Percentiles rank a stretch among this genome's conserved stretches.
These are phyloP conservation scores for Apiospora hydei DNA, from an alignment of 2,329 filamentous ascomycete genomes.

Conservation along the genomic window DNA sequence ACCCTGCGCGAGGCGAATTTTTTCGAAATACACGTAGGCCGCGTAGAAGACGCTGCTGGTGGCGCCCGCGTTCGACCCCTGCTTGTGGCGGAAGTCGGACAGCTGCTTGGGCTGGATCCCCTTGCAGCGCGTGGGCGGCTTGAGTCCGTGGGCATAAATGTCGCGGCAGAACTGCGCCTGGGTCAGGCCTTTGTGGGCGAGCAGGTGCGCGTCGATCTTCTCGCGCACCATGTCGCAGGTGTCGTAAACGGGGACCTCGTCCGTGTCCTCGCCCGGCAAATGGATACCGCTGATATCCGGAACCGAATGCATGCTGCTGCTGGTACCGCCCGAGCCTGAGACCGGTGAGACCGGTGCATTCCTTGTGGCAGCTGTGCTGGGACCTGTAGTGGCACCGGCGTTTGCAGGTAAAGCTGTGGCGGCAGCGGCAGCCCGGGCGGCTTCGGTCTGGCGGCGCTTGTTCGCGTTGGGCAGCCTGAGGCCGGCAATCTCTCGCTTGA, in stretches of 20 bases:
- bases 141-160: slow-evolving; percentile 45
- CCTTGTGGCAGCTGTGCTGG: no score
- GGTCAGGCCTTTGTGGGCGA: slow-evolving; percentile 49
- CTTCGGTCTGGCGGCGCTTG: slow-evolving; percentile 33
- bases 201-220: slow-evolving; percentile 61
- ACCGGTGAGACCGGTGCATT: no score
- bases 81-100: slow-evolving; percentile 55
- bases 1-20: slow-evolving; percentile 57
- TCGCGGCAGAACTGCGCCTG: slow-evolving; percentile 58
- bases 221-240: slow-evolving; percentile 63
- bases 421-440: not conserved
- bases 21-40: slow-evolving; percentile 67
- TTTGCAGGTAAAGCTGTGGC: no score
- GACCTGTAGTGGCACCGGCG: no score
- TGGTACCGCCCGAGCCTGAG: not conserved
- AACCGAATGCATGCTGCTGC: slow-evolving; percentile 19
- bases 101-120: slow-evolving; percentile 49
- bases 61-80: slow-evolving; percentile 54
- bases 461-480: slow-evolving; percentile 37
- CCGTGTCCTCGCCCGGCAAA: slow-evolving; percentile 52
- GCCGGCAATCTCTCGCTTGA: slow-evolving; percentile 34
- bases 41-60: slow-evolving; percentile 58
- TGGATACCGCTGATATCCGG: slow-evolving; percentile 48
- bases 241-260: slow-evolving; percentile 58
- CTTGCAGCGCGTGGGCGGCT: slow-evolving; percentile 41